Base-by-base conservation (phyloP, 2,329 filamentous ascomycete species). In the Aspergillus costaricaensis region DNA sequence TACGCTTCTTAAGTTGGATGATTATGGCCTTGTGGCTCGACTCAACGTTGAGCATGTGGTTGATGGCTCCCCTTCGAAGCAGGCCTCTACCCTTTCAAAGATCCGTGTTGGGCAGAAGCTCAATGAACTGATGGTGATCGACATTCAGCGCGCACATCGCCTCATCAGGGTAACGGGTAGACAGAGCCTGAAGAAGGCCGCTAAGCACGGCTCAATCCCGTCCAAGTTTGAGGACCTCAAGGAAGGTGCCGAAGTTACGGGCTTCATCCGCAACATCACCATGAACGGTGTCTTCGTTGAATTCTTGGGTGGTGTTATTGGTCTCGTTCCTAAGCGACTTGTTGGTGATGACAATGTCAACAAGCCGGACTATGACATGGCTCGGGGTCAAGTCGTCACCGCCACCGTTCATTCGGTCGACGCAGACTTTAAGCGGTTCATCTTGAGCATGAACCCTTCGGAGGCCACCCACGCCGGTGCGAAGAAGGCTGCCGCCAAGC, bases 201-300 rank as follows among this genome's bases (percentile, higher is more conserved):
- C 88, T 53, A 88, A 90, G 73, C 82, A 89, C 19, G 85, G 86
- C n/a, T 86, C 83, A 56, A 82, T 98, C 12, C 81, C 96, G n/a
- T 83, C 83, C 17, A 84, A 78, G 47, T 89, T 95, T 58, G 87
- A 90, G 21, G 86, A 94, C 65, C 83, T 92, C 19, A 85, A 87
- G 64, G 83, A 89, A 64, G 90, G 90, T 30, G 82, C 85, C 36
- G 79, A 86, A 23, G 84, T 92, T 7, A 85, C 87, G 60, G 94
- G 93, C 5, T 96, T 94, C 68, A 87, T 99, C 25, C 88, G 89
- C 61, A 96, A 95, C 69, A 89, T 96, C 55, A 93, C 91, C 0
- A 80, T 86, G 2, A 91, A 89, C 8, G 92, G 91, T 47, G 83
- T 93, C 10, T 98, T 96, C 70, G 85, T 97, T n/a, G 89, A 96